These are phyloP conservation scores for Besnoitia besnoiti DNA, from an alignment of 169 alveolate genomes.

Conservation along the genomic window DNA sequence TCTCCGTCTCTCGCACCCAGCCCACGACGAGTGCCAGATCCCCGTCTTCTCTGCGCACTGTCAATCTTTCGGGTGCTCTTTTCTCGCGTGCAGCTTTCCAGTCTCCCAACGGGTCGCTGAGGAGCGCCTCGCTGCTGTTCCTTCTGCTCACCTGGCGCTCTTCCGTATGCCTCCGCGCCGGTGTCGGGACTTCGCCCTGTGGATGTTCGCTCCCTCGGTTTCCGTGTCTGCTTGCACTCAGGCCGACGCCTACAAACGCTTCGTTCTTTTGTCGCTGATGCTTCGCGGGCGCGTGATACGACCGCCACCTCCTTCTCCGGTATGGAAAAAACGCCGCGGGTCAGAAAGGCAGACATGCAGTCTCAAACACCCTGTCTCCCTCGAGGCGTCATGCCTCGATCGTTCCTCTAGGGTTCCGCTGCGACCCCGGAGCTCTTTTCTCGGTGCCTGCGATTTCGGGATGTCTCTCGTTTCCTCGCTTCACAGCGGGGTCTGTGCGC, in stretches of 20 bases:
- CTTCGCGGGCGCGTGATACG: not conserved
- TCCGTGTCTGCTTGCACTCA: not conserved
- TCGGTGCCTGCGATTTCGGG: not conserved
- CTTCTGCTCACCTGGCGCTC: not conserved
- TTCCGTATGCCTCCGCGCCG: not conserved
- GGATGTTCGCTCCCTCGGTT: not conserved
- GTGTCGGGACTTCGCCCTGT: not conserved
- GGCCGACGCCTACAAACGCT: not conserved
- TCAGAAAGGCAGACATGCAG: not conserved
- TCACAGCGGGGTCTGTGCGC: not conserved
- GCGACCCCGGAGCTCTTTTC: not conserved
- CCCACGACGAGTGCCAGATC: no score
- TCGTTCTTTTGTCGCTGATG: not conserved
- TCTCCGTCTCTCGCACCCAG: no score
- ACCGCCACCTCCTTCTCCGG: conserved; percentile 30
- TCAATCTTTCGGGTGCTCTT: not conserved
- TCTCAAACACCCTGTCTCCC: not conserved
- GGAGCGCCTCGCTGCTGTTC: not conserved
- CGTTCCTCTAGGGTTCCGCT: not conserved
- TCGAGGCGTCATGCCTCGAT: not conserved
- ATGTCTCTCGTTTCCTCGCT: not conserved
- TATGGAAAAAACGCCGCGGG: not conserved
- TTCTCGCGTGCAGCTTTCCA: not conserved
- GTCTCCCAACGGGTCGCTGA: not conserved
- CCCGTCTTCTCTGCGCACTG: not conserved